Evolutionary conservation across 2,329 filamentous ascomycete species (phyloP), one percentile per base, ranked within the genome.

Genomic region (Neonectria coccinea): DNA sequence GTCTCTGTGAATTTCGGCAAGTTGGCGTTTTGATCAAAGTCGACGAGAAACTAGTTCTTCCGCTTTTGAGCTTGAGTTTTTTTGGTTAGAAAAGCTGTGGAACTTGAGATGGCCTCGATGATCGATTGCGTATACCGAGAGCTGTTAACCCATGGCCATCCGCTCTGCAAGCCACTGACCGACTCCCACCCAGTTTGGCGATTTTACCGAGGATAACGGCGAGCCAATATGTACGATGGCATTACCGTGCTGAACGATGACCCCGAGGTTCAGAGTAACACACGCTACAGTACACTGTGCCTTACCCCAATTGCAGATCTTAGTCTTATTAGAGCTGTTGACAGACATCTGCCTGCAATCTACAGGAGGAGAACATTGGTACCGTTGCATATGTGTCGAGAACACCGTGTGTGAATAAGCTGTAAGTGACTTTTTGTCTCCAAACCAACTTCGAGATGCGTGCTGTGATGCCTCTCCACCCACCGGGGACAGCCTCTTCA

Each of bases 141-240:
- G n/a, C 6, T 14, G 36, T 8, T 39, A 39, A n/a, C 5, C 14
- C 2, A 39, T 8, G 36, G 14, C 14, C 6, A n/a, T 39, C 36
- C 11, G 31, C 31, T 14, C 33, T n/a, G 36, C 39, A 42, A 20
- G n/a, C 25, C 14, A 12, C 14, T 12, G n/a, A 8, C 18, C 18
- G 25, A 36, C 27, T 8, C 12, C 41, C 4, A 18, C n/a, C n/a
- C n/a, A n/a, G n/a, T 31, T 22, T 22, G 33, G 29, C 20, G 42
- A n/a, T 48, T 48, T 56, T 56, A 57, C 55, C 55, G 55, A 57
- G 55, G 55, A 48, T 57, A 56, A 57, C 11, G 14, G 18, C 27
- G 33, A 33, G 14, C 10, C 4, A 36, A 45, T 18, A 16, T 31
- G 14, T 25, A 25, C 54, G 2, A 44, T 44, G 25, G n/a, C n/a